Percentiles rank a stretch among this genome's conserved stretches.
Evolutionary conservation across 2,329 filamentous ascomycete genomes (phyloP).

Genomic region (Apiospora saccharicola): DNA sequence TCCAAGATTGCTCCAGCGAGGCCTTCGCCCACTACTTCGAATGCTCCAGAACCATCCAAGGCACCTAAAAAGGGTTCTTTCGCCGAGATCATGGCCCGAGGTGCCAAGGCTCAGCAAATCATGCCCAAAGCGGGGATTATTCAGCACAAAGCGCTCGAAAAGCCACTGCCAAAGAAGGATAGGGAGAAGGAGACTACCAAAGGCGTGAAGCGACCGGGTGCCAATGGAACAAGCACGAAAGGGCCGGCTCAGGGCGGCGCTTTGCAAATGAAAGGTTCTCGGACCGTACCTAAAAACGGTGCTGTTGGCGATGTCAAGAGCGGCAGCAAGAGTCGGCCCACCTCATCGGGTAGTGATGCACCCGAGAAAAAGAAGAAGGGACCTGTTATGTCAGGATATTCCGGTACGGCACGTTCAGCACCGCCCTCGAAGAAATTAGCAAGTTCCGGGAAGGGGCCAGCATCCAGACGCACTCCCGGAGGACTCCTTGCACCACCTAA

Average conservation of each 20-base stretch:
- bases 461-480: slow-evolving; percentile 37
- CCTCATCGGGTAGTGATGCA: slow-evolving; percentile 44
- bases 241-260: slow-evolving; percentile 32
- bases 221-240: slow-evolving; percentile 39
- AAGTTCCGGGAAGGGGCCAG: slow-evolving; percentile 31
- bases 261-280: slow-evolving; percentile 29
- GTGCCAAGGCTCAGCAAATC: slow-evolving; percentile 68
- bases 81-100: slow-evolving; percentile 76
- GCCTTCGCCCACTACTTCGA: slow-evolving; percentile 39
- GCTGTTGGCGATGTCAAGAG: slow-evolving; percentile 34
- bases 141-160: slow-evolving; percentile 77
- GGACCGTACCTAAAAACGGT: slow-evolving; percentile 35
- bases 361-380: slow-evolving; percentile 67
- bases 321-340: slow-evolving; percentile 37
- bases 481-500: slow-evolving; percentile 48
- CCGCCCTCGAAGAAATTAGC: slow-evolving; percentile 47
- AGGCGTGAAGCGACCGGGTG: slow-evolving; percentile 51
- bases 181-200: slow-evolving; percentile 58
- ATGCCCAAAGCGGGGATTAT: slow-evolving; percentile 73
- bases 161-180: slow-evolving; percentile 59
- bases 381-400: slow-evolving; percentile 69
- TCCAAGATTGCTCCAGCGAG: slow-evolving; percentile 36
- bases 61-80: slow-evolving; percentile 76
- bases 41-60: slow-evolving; percentile 41
- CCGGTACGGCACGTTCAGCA: slow-evolving; percentile 69